Base-by-base conservation (phyloP, 202 grass and related monocot genomes). In the Setaria viridis region DNA sequence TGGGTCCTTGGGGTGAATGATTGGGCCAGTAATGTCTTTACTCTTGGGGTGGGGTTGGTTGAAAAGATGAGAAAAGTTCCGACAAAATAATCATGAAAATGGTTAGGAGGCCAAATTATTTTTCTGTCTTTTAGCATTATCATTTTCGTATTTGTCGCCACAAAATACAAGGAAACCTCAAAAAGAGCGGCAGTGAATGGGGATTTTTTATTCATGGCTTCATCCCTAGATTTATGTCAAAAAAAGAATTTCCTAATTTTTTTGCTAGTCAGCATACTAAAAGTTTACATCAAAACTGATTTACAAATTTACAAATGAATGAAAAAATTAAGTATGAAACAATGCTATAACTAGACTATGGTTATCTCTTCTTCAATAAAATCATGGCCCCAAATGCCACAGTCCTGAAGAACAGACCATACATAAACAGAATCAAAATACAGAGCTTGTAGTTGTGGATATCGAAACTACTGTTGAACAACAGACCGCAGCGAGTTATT, bases 391-490 rank as follows among this genome's bases (percentile, higher is more conserved):
- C 21, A 84, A 94, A 95, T 50, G 96, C 96, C n/a, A 95, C 77
- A 51, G 92, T 87, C 35, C 96, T 89, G 76, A 95, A 99, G 79
- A 95, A 70, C 7, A 95, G 77, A 60, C 96, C 96, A 55, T 99
- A 95, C 29, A 94, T n/a, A 80, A 99, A 90, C 51, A 99, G 80
- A 67, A 99, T 41, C 9, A 85, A 63, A 78, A 99, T 88, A 49
- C 91, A 95, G 25, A 99, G 77, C 4, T 30, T 63, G 91, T 91
- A 91, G 45, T 99, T 41, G 34, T 95, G 79, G 54, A 99, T 99
- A 56, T 92, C 16, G 7, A 92, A 99, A 43, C 81, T 51, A 11
- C 30, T 88, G 66, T 17, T 82, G 34, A 70, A 69, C 62, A 99
- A 84, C 85, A 95, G 37, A 8, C 72, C 93, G 0, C 96, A 99